Percentiles rank a stretch among this genome's conserved stretches.
Evolutionary conservation across 2,329 filamentous ascomycete species (phyloP).

Genomic region (Fusarium sublunatum): DNA sequence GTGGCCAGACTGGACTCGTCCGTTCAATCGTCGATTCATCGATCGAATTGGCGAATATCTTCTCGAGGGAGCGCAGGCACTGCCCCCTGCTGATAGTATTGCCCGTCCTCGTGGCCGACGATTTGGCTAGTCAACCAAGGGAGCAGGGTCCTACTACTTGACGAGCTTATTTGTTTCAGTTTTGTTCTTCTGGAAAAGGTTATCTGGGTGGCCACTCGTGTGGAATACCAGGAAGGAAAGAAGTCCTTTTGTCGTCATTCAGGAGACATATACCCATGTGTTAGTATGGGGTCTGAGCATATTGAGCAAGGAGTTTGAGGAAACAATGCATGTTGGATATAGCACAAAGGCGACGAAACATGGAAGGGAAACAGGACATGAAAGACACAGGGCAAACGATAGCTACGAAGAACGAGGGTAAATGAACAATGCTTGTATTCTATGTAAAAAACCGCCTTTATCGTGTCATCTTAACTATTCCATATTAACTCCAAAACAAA

Average conservation of each 20-base stretch:
- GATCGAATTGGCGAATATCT: conserved; percentile 2
- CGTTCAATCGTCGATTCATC: conserved; percentile 6
- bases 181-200: neutral
- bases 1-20: neutral
- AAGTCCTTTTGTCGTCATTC: neutral
- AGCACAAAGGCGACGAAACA: neutral
- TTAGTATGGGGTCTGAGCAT: neutral
- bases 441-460: conserved; percentile 14
- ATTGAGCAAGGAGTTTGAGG: neutral
- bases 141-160: neutral
- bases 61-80: conserved; percentile 17
- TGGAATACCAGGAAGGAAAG: neutral
- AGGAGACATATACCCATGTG: neutral
- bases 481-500: conserved; percentile 25
- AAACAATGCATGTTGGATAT: neutral
- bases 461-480: conserved; percentile 12
- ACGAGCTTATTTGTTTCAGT: neutral
- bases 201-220: neutral
- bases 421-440: conserved; percentile 22
- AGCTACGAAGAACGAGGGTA: neutral
- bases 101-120: conserved; percentile 8
- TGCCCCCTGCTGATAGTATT: conserved; percentile 25
- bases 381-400: neutral
- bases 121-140: neutral
- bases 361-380: neutral